phyloP scores from a whole-genome alignment of 257 asterid genomes.

The Nicotiana tomentosiformis region DNA sequence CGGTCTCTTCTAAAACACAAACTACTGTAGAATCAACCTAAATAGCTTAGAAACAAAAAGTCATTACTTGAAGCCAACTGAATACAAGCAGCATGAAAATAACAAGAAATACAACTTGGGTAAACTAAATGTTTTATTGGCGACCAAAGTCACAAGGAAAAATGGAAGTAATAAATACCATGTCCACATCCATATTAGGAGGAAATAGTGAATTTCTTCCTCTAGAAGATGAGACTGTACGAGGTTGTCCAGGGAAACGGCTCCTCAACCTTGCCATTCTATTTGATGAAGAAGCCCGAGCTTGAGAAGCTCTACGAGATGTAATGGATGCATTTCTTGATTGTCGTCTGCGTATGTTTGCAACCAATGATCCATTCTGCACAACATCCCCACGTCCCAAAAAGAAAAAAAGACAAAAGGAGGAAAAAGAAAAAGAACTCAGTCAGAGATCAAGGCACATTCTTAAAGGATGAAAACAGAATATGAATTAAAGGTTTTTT shows the following conservation, averaged over 20 bases:
- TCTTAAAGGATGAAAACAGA: neutral
- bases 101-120: neutral
- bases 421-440: neutral
- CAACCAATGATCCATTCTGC: conserved; percentile 42
- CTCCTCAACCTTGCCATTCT: conserved; percentile 62
- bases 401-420: conserved; percentile 6
- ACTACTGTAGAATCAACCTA: neutral
- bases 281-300: conserved; percentile 37
- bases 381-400: conserved; percentile 3
- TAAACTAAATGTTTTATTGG: neutral
- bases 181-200: conserved; percentile 69
- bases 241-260: conserved; percentile 71
- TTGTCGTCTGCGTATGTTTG: conserved; percentile 39
- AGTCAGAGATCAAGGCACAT: neutral
- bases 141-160: conserved; percentile 1
- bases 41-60: neutral
- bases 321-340: conserved; percentile 31
- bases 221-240: conserved; percentile 30
- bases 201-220: conserved; percentile 51
- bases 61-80: neutral
- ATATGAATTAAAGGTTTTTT: neutral
- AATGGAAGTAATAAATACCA: conserved; percentile 37
- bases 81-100: neutral
- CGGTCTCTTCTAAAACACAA: neutral
- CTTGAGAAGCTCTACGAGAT: conserved; percentile 41